Evolutionary conservation across 495 filamentous ascomycete genomes (phyloP).

Genomic region (Astrothelium macrocarpum): DNA sequence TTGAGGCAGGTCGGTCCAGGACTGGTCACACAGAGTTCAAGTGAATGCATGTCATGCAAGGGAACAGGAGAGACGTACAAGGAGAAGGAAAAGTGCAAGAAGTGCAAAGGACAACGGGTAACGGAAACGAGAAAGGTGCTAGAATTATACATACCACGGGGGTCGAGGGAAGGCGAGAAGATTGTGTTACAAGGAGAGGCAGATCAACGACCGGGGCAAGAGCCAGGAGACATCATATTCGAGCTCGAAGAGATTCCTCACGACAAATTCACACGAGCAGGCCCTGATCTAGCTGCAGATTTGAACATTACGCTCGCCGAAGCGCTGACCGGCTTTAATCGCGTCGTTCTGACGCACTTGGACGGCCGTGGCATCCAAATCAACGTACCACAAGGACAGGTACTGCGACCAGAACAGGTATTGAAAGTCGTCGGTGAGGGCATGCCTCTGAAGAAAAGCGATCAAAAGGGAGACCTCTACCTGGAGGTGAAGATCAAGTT

Average conservation of each 20-base stretch:
- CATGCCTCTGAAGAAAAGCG: constrained; percentile 84
- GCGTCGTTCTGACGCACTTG: constrained; percentile 84
- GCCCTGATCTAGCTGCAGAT: constrained; percentile 70
- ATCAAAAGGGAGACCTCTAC: constrained; percentile 78
- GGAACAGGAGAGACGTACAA: constrained; percentile 75
- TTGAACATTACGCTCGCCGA: constrained; percentile 74
- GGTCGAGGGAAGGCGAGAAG: constrained; percentile 74
- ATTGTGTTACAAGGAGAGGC: constrained; percentile 91
- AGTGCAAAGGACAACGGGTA: constrained; percentile 86
- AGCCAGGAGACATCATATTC: constrained; percentile 90
- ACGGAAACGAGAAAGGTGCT: constrained; percentile 79
- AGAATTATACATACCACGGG: constrained; percentile 91
- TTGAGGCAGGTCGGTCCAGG: constrained; percentile 70
- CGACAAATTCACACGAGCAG: constrained; percentile 66
- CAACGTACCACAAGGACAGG: constrained; percentile 59
- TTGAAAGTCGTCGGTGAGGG: constrained; percentile 81
- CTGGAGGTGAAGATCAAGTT: constrained; percentile 79
- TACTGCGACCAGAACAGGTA: constrained; percentile 70
- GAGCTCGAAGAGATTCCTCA: constrained; percentile 73
- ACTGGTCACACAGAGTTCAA: constrained; percentile 64
- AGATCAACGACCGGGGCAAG: constrained; percentile 83
- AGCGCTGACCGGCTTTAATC: constrained; percentile 77
- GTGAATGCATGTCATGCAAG: constrained; percentile 66
- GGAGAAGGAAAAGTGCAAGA: constrained; percentile 95
- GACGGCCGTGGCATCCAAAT: constrained; percentile 87